These are phyloP conservation scores for Heliamphora exappendiculata DNA, from an alignment of 148 eudicot genomes.

Conservation along the genomic window DNA sequence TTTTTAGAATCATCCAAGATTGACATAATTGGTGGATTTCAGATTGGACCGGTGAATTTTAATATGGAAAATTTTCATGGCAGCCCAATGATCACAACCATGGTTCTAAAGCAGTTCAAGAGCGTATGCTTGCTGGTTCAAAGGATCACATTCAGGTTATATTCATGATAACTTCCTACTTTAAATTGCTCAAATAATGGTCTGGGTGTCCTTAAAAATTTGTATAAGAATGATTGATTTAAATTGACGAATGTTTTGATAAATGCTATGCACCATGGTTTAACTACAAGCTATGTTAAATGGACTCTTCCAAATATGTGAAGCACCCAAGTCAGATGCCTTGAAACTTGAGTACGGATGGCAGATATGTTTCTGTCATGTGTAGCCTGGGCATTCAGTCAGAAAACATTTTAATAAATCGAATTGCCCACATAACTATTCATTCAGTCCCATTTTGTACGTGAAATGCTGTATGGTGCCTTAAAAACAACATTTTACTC, in stretches of 20 bases:
- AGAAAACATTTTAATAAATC: too few species aligned
- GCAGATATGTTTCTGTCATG: too few species aligned
- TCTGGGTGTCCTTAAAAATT: background rate
- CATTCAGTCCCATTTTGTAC: too few species aligned
- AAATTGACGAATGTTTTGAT: background rate
- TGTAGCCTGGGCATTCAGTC: too few species aligned
- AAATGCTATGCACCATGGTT: constrained; percentile 1
- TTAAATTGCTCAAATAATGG: constrained; percentile 3
- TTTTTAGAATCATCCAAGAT: too few species aligned
- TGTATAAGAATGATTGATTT: background rate
- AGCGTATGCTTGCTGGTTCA: constrained; percentile 61
- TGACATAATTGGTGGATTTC: too few species aligned
- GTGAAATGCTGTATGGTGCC: too few species aligned
- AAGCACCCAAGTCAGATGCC: too few species aligned
- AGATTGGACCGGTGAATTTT: background rate
- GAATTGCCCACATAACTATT: too few species aligned
- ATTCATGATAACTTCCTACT: background rate
- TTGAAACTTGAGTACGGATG: too few species aligned
- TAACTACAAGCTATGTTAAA: constrained; percentile 5
- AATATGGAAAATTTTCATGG: constrained; percentile 1
- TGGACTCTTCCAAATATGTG: too few species aligned
- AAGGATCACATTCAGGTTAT: constrained; percentile 90
- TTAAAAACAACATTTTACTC: too few species aligned
- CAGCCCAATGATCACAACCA: constrained; percentile 93
- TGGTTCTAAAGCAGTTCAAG: constrained; percentile 56